Conservation (phyloP, 495 filamentous ascomycete species). For the Talaromyces ruber region DNA sequence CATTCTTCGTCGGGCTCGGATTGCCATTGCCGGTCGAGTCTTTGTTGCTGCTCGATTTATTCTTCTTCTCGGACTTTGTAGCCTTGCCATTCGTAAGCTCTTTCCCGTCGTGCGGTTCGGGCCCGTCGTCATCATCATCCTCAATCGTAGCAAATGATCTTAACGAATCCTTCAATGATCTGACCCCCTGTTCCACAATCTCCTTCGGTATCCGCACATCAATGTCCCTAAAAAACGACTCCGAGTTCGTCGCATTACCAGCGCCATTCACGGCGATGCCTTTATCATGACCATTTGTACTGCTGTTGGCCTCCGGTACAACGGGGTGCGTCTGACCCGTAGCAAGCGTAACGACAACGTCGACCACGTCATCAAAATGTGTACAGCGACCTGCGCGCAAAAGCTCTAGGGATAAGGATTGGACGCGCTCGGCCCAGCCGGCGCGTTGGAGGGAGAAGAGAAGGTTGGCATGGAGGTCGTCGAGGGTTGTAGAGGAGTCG, state of each 20-base stretch:
- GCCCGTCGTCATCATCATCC: slow-evolving; percentile 26
- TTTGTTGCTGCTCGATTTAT: slow-evolving; percentile 4
- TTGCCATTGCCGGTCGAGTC: slow-evolving; percentile 12
- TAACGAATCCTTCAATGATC: slow-evolving; percentile 38
- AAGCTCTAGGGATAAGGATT: slow-evolving; percentile 30
- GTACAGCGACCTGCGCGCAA: slow-evolving; percentile 38
- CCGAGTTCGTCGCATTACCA: slow-evolving; percentile 10
- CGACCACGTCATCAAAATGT: slow-evolving; percentile 39
- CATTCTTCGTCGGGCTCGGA: slow-evolving; percentile 18
- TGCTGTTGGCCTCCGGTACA: slow-evolving; percentile 12
- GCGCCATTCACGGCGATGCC: slow-evolving; percentile 10
- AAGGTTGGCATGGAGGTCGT: slow-evolving; percentile 34
- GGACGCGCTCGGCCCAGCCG: slow-evolving; percentile 37
- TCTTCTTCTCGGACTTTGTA: slow-evolving; percentile 6
- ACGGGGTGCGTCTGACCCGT: slow-evolving; percentile 27
- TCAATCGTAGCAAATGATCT: slow-evolving; percentile 41
- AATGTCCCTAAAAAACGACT: slow-evolving; percentile 26
- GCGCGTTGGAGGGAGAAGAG: slow-evolving; percentile 32
- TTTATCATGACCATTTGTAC: slow-evolving; percentile 8
- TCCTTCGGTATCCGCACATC: slow-evolving; percentile 33
- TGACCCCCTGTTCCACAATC: slow-evolving; percentile 37
- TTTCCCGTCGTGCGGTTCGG: slow-evolving; percentile 18
- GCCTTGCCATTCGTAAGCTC: background rate
- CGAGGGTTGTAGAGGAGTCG: slow-evolving; percentile 25
- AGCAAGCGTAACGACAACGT: slow-evolving; percentile 33